Evolutionary conservation across 345 rosid species (phyloP), one percentile per base, ranked within the genome.

Genomic region (Sapria himalayana): DNA sequence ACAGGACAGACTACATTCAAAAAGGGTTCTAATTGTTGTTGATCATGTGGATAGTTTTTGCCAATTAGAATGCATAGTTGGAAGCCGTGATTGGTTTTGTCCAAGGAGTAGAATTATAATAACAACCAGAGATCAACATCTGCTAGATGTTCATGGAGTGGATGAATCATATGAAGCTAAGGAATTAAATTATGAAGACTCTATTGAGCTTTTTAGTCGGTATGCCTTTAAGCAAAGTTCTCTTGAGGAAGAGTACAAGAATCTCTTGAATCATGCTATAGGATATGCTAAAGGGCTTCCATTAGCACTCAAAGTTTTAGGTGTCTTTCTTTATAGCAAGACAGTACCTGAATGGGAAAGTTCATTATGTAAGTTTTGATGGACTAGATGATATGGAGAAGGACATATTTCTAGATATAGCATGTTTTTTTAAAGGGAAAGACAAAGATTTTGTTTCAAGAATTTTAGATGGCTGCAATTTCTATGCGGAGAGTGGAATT

Each of bases 1-100:
- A 25, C 43, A 25, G 33, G 42, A 22, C 10, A 16, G 51, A 41
- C 58, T 65, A 25, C 41, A 20, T 11, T 4, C 11, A 13, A 41
- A 44, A 29, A 61, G 9, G 27, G 37, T 54, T 12, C 44, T 65
- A 0, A n/a, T 65, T 2, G 7, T 65, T 33, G 25, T 65, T 0
- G 66, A 65, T 5, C 18, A 65, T 27, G 66, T 65, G 25, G 27
- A 46, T 45, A 41, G 38, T 25, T 37, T 31, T 7, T 25, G 15
- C 6, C 66, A 65, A 41, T 5, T 27, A 20, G 55, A 56, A 21
- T 31, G 20, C 9, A 27, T 56, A 14, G 3, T 15, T 14, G 49
- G 37, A 19, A 24, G 16, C 12, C 16, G 9, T n/a, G 15, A n/a
- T 4, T 25, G 14, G 24, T 37, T 5, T 0, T 19, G 21, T 15